Evolutionary conservation across 768 basidiomycete genomes (phyloP), one percentile per base, ranked within the genome.

Genomic region (Auriscalpium vulgare): DNA sequence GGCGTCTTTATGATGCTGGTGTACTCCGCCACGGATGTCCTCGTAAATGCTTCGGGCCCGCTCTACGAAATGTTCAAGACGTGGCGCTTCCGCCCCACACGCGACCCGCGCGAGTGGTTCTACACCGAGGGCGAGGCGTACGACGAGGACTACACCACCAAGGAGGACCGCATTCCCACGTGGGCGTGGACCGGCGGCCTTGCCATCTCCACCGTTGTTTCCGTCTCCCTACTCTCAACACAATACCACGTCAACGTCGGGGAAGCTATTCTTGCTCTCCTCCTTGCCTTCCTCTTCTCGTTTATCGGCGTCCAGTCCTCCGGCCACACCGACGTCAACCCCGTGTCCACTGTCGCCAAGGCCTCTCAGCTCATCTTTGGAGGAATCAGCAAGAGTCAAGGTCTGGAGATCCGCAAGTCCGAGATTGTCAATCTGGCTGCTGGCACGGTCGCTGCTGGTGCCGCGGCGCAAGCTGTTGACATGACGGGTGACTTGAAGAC

Each of bases 401-500:
- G 71, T 34, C 60, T 78, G 44, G 53, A 66, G 1, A 13, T 61
- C 16, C 58, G 62, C 47, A 65, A 73, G n/a, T 75, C 75, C 8
- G 75, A 72, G 60, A 74, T 69, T 19, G 66, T 81, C 62, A 81
- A 81, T 63, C 65, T 82, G 67, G 63, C 75, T 46, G 79, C 77
- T 50, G 82, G 81, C 67, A 72, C 78, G 46, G 68, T 83, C 59
- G 73, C 81, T 29, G 79, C 73, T 49, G 80, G 79, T 37, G 76
- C 81, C 50, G 80, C 82, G 19, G 79, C 75, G 19, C 81, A 83
- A 63, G 75, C 81, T 21, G 63, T 76, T 35, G 85, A 86, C 65
- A 84, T 86, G 84, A 80, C 78, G 47, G 78, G 82, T 55, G 84
- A 86, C 65, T 66, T 85, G 62, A 84, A 85, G 70, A 82, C 85